Evolutionary conservation across 2,329 filamentous ascomycete genomes (phyloP).

Genomic region (Pseudocercospora cruenta): DNA sequence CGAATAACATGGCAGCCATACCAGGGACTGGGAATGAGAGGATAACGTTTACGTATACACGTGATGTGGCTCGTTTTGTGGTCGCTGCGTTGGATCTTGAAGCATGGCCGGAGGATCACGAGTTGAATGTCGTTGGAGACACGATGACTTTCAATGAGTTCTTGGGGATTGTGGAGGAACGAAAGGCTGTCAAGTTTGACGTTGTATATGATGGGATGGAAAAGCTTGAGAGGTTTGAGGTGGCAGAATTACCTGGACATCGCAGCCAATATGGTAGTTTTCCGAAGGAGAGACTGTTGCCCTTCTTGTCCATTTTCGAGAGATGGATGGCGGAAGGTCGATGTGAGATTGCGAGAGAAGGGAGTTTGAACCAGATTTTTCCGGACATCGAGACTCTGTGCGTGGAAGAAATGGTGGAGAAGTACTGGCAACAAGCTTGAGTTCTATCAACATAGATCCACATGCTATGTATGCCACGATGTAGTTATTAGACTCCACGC

Average conservation of each 20-base stretch:
- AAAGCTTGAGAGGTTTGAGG: conserved; percentile 15
- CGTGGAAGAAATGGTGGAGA: conserved; percentile 21
- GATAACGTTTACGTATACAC: conserved; percentile 49
- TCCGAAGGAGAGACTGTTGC: conserved; percentile 5
- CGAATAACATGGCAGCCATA: conserved; percentile 4
- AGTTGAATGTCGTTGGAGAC: conserved; percentile 37
- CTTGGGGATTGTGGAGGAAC: conserved; percentile 12
- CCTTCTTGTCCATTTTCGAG: conserved; percentile 6
- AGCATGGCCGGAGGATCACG: conserved; percentile 45
- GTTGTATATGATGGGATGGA: conserved; percentile 4
- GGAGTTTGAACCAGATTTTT: conserved; percentile 24
- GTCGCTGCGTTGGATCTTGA: conserved; percentile 43
- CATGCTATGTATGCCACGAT: too few relatives aligned
- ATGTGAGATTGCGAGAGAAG: background rate
- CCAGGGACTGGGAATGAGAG: background rate
- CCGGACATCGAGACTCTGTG: conserved; percentile 19
- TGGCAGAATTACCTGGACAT: conserved; percentile 14
- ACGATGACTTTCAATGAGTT: conserved; percentile 19
- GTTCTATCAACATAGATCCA: too few relatives aligned
- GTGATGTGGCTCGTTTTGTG: conserved; percentile 52
- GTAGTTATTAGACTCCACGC: too few relatives aligned
- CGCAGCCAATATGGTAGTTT: background rate
- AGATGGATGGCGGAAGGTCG: conserved; percentile 3
- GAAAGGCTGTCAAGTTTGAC: conserved; percentile 3
- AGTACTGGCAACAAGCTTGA: conserved; percentile 14